Evolutionary conservation across 495 filamentous ascomycete genomes (phyloP).

Genomic region (Penicillium mononematosum): DNA sequence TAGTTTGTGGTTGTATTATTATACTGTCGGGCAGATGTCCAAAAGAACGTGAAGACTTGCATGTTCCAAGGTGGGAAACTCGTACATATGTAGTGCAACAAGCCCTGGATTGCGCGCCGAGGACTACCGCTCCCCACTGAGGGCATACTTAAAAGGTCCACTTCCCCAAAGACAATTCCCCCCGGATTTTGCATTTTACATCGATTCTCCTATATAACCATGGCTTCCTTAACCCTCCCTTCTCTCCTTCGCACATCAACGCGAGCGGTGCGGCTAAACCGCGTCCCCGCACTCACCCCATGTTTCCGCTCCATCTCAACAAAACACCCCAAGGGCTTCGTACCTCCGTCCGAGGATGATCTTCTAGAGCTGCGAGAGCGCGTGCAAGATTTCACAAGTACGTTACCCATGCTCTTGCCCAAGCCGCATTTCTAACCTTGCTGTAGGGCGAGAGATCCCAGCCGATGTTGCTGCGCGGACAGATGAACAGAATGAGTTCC

Average conservation of each 20-base stretch:
- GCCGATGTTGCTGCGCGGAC: conserved; percentile 78
- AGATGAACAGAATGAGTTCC: conserved; percentile 86
- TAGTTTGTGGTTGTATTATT: background rate
- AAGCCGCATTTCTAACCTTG: conserved; percentile 5
- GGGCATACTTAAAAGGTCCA: conserved; percentile 16
- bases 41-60: background rate
- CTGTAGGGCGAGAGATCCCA: conserved; percentile 60
- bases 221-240: conserved; percentile 34
- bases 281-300: conserved; percentile 36
- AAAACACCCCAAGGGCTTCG: conserved; percentile 85
- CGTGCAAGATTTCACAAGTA: conserved; percentile 86
- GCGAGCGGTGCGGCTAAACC: conserved; percentile 27
- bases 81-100: background rate
- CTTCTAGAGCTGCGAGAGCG: conserved; percentile 82
- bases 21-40: background rate
- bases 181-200: conserved; percentile 2
- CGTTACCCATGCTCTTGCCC: conserved; percentile 1
- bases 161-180: background rate
- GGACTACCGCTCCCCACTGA: conserved; percentile 23
- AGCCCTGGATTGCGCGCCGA: conserved; percentile 23
- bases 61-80: background rate
- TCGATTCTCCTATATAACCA: conserved; percentile 17
- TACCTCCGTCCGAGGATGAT: conserved; percentile 70
- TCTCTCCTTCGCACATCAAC: conserved; percentile 35
- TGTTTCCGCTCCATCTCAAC: conserved; percentile 50